Conservation (phyloP, 768 basidiomycete genomes). For the Tricholomella constricta region DNA sequence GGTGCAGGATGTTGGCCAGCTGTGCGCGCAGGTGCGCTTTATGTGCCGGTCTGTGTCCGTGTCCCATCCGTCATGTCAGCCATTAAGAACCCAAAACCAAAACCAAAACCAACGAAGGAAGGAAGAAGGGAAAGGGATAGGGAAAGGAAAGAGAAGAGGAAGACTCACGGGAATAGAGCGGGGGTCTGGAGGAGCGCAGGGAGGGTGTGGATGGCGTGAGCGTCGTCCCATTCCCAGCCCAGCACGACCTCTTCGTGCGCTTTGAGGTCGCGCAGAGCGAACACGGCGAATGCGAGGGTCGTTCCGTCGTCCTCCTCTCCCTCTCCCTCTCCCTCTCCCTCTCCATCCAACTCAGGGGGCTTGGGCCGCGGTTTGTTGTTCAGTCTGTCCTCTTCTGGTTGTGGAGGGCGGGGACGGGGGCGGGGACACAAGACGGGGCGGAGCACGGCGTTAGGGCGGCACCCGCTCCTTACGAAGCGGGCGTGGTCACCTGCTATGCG, state of each 20-base stretch:
- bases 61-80: constrained; percentile 4
- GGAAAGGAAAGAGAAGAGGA: neutral
- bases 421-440: constrained; percentile 48
- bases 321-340: too few species aligned
- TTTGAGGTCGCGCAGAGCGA: constrained; percentile 73
- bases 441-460: constrained; percentile 67
- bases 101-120: too few species aligned
- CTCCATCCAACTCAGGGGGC: constrained; percentile 4
- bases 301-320: constrained; percentile 22
- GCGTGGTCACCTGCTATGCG: constrained; percentile 66
- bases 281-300: constrained; percentile 73
- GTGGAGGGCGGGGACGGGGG: neutral
- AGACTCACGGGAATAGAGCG: constrained; percentile 57
- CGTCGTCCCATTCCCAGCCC: constrained; percentile 98
- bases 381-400: neutral
- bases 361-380: constrained; percentile 9
- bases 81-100: constrained; percentile 1
- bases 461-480: constrained; percentile 65
- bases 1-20: constrained; percentile 69
- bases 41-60: constrained; percentile 42
- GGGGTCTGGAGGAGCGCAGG: constrained; percentile 67
- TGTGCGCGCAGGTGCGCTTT: constrained; percentile 59
- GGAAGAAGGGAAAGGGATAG: too few species aligned
- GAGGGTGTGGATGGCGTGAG: constrained; percentile 77
- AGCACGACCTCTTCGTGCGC: constrained; percentile 85